Base-by-base conservation (phyloP, 805 yeast species). In the Lipomyces starkeyi region DNA sequence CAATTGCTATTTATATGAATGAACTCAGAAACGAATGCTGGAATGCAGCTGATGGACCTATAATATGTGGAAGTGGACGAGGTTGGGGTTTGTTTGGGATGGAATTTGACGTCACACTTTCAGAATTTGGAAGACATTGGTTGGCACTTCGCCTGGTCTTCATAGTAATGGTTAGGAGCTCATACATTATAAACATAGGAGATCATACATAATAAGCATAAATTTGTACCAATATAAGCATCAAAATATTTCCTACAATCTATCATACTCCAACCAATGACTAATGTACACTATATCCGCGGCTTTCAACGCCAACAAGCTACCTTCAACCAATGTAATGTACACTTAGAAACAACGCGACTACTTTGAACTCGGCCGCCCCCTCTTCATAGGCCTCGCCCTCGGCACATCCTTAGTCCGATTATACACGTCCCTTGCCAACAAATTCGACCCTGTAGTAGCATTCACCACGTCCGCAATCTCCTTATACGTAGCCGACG, bases 351-450 rank as follows among this genome's bases (percentile, higher is more conserved):
- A 29, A 29, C 32, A 29, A 2, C 6, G 58, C n/a, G n/a, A 29
- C 27, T 17, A 55, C 22, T 53, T 53, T 29, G 27, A n/a, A 22
- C 56, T 53, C 34, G 56, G 56, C 32, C 34, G 27, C 34, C 56
- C 59, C 59, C 47, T 11, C 59, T 34, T 57, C 20, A 32, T 5
- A 4, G 37, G 34, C 17, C n/a, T n/a, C 29, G 56, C 34, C 56
- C 64, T n/a, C 7, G 59, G 59, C 29, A 61, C 22, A 20, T 55
- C 64, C 49, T 59, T 20, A 7, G 64, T 61, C 20, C 64, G 52
- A 55, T 61, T 61, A 54, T 61, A 61, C 40, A 61, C 59, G 22
- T 61, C 64, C 14, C 64, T 17, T 2, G 64, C 59, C 22, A 61
- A n/a, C 25, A 61, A 55, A 53, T 53, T 61, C 32, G 64, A 61